Percentiles rank a stretch among this genome's conserved stretches.
phyloP scores from a whole-genome alignment of 2,329 filamentous ascomycete genomes.

The Neobulgaria alba region DNA sequence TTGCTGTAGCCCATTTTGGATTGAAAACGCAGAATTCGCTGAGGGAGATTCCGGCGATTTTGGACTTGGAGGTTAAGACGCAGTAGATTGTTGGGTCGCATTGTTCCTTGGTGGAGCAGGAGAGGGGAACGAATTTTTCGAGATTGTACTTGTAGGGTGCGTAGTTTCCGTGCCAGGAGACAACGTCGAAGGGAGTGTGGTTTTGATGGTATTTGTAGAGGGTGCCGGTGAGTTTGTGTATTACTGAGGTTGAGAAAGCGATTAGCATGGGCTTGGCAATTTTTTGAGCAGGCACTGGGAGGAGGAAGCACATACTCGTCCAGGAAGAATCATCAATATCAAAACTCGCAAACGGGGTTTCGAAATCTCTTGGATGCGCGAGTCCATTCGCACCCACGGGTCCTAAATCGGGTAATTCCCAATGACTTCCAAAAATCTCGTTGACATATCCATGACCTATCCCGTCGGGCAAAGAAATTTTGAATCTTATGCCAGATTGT shows the following conservation, averaged over 20 bases:
- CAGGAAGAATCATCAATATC: slow-evolving; percentile 34
- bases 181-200: slow-evolving; percentile 68
- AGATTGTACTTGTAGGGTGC: slow-evolving; percentile 70
- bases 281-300: no score
- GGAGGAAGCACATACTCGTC: no score
- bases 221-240: slow-evolving; percentile 54
- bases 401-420: slow-evolving; percentile 54
- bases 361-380: slow-evolving; percentile 57
- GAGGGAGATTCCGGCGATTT: slow-evolving; percentile 44
- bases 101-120: slow-evolving; percentile 53
- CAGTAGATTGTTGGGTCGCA: slow-evolving; percentile 60
- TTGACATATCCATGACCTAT: slow-evolving; percentile 52
- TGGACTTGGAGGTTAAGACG: slow-evolving; percentile 52
- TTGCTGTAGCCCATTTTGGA: slow-evolving; percentile 55
- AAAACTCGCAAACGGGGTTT: slow-evolving; percentile 47
- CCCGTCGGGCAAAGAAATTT: slow-evolving; percentile 48
- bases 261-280: no score
- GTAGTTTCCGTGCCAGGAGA: slow-evolving; percentile 65
- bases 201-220: slow-evolving; percentile 56
- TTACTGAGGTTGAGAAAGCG: no score
- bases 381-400: slow-evolving; percentile 56
- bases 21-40: slow-evolving; percentile 63
- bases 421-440: slow-evolving; percentile 56
- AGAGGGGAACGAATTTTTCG: slow-evolving; percentile 50
- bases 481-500: slow-evolving; percentile 54